phyloP scores from a whole-genome alignment of 1,284 basidiomycete genomes.

The Papiliotrema nemorosa region DNA sequence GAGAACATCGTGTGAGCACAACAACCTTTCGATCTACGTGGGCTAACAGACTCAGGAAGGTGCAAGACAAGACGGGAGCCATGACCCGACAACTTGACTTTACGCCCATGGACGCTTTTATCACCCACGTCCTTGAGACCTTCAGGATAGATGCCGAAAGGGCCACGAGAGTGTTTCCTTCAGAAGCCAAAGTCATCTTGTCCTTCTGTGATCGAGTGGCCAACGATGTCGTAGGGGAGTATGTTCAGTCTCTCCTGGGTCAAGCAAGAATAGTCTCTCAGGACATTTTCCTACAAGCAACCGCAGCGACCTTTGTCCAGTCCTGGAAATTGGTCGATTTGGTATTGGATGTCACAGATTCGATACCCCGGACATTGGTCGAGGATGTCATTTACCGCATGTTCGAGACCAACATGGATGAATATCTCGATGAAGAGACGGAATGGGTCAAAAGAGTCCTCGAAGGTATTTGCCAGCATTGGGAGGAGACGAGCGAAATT shows the following conservation, averaged over 20 bases:
- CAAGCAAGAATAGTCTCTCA: slow-evolving; percentile 70
- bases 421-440: slow-evolving; percentile 90
- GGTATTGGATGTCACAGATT: slow-evolving; percentile 53
- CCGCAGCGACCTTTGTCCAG: slow-evolving; percentile 84
- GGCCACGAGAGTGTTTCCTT: slow-evolving; percentile 81
- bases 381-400: slow-evolving; percentile 85
- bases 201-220: slow-evolving; percentile 45
- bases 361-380: slow-evolving; percentile 53
- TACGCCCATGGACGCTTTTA: slow-evolving; percentile 88
- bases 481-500: slow-evolving; percentile 56
- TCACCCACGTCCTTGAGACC: slow-evolving; percentile 63
- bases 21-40: too few relatives aligned
- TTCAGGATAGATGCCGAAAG: slow-evolving; percentile 71
- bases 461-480: slow-evolving; percentile 69
- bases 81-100: slow-evolving; percentile 62
- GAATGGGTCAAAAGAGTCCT: slow-evolving; percentile 74
- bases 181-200: slow-evolving; percentile 47
- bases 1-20: slow-evolving; percentile 77
- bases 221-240: slow-evolving; percentile 61
- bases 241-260: slow-evolving; percentile 71
- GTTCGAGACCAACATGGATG: slow-evolving; percentile 94
- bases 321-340: slow-evolving; percentile 79
- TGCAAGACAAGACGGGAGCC: slow-evolving; percentile 26
- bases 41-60: slow-evolving; percentile 24
- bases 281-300: slow-evolving; percentile 74